A percentile compares a stretch with the other conserved stretches of the same genome.
phyloP scores from a whole-genome alignment of 2,329 filamentous ascomycete species.

The Ophiostoma australiae region DNA sequence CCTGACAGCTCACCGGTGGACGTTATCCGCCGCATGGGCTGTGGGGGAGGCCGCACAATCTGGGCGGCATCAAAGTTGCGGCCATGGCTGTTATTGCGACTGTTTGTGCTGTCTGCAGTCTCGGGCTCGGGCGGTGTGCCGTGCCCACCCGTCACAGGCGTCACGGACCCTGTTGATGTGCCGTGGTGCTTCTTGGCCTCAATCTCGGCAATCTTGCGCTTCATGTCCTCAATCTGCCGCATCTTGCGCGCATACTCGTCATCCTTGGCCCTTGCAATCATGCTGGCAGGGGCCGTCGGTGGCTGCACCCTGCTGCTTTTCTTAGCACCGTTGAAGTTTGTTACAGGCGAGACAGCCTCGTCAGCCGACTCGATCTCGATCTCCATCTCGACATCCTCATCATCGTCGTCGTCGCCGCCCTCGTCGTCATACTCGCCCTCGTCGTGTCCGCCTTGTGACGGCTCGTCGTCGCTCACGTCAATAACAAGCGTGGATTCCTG shows the following conservation, averaged over 20 bases:
- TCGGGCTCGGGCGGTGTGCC: constrained; percentile 32
- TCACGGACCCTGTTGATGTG: constrained; percentile 34
- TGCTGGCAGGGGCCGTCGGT: constrained; percentile 35
- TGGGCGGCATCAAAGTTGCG: not conserved
- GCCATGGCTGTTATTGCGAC: constrained; percentile 4
- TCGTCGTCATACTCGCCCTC: constrained; percentile 50
- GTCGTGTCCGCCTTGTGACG: constrained; percentile 52
- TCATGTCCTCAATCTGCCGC: constrained; percentile 57
- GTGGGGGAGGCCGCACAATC: constrained; percentile 4
- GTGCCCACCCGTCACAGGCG: constrained; percentile 29
- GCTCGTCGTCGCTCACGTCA: constrained; percentile 69
- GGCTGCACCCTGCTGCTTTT: constrained; percentile 27
- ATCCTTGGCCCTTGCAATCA: constrained; percentile 34
- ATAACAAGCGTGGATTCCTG: constrained; percentile 67
- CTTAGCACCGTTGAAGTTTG: not conserved
- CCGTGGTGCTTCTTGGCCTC: constrained; percentile 46
- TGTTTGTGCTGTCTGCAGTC: not conserved
- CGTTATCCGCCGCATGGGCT: constrained; percentile 19
- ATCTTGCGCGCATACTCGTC: constrained; percentile 49
- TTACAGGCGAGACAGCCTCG: constrained; percentile 27
- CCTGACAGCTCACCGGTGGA: constrained; percentile 16
- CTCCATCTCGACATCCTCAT: constrained; percentile 63
- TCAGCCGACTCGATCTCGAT: constrained; percentile 57
- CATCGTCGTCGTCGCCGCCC: constrained; percentile 59
- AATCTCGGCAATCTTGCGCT: constrained; percentile 53